Evolutionary conservation across 208 protist genomes (phyloP).

Genomic region (Herpetomonas samuelpessoai): DNA sequence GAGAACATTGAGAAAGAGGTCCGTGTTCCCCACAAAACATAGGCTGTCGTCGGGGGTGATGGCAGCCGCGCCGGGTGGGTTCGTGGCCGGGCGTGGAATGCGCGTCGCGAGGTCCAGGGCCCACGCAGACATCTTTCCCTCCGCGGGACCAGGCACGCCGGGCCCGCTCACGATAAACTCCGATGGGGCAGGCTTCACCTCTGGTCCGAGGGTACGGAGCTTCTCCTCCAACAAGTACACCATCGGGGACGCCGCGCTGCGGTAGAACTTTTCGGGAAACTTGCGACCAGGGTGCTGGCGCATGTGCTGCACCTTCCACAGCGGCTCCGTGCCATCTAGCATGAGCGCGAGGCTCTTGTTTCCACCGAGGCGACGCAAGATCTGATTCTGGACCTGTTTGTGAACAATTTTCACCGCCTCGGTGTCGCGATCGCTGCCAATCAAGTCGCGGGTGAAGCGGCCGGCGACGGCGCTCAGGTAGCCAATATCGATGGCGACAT

Average conservation of each 20-base stretch:
- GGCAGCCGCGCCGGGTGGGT: conserved; percentile 11
- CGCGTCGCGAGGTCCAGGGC: conserved; percentile 73
- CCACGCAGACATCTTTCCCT: conserved; percentile 70
- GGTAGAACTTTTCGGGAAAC: conserved; percentile 62
- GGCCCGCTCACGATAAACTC: conserved; percentile 64
- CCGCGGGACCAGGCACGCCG: conserved; percentile 48
- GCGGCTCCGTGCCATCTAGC: conserved; percentile 63
- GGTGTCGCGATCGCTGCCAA: conserved; percentile 56
- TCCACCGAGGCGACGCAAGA: conserved; percentile 55
- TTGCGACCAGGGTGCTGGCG: conserved; percentile 55
- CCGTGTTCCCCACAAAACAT: conserved; percentile 56
- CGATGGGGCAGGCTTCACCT: conserved; percentile 34
- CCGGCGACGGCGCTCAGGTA: conserved; percentile 31
- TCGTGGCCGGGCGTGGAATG: conserved; percentile 12
- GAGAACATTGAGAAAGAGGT: conserved; percentile 56
- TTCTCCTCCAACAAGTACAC: conserved; percentile 65
- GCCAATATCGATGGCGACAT: conserved; percentile 65
- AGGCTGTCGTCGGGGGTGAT: conserved; percentile 48
- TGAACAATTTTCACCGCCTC: conserved; percentile 61
- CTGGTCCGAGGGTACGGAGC: conserved; percentile 29
- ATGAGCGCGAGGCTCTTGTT: conserved; percentile 65
- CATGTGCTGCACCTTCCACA: conserved; percentile 66
- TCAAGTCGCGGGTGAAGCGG: conserved; percentile 56
- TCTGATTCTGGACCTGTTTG: conserved; percentile 40
- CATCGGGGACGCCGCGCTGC: conserved; percentile 70